Evolutionary conservation across 306 rosid species (phyloP).

Genomic region (Rubus idaeus): DNA sequence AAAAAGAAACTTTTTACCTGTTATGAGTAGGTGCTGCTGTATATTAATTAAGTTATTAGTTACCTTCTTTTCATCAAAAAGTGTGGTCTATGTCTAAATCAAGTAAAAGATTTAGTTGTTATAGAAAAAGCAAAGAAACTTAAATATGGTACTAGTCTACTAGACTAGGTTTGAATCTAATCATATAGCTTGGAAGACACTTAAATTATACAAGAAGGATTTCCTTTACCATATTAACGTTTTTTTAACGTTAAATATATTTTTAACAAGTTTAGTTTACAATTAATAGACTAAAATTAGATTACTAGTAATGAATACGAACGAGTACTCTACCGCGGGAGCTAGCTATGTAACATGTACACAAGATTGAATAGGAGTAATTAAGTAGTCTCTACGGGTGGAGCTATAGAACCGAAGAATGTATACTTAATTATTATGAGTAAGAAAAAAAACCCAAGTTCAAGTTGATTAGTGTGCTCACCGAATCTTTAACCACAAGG

Average conservation of each 20-base stretch:
- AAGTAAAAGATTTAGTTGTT: background rate
- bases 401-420: background rate
- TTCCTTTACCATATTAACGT: no score
- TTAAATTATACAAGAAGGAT: background rate
- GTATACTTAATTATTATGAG: background rate
- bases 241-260: background rate
- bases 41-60: background rate
- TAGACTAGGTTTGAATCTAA: slow-evolving; percentile 10
- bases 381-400: no score
- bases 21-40: background rate
- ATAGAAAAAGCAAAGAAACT: background rate
- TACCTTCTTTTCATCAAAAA: background rate
- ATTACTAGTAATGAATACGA: background rate
- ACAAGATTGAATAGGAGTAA: no score
- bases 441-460: background rate
- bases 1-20: background rate
- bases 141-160: background rate
- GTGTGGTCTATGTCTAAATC: slow-evolving; percentile 4
- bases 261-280: no score
- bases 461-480: slow-evolving; percentile 30
- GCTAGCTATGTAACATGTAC: no score
- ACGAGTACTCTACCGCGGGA: background rate
- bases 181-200: background rate
- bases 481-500: slow-evolving; percentile 79
- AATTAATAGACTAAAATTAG: no score